Evolutionary conservation across 805 yeast genomes (phyloP), one percentile per base, ranked within the genome.

Genomic region (Candida sphagnicola): DNA sequence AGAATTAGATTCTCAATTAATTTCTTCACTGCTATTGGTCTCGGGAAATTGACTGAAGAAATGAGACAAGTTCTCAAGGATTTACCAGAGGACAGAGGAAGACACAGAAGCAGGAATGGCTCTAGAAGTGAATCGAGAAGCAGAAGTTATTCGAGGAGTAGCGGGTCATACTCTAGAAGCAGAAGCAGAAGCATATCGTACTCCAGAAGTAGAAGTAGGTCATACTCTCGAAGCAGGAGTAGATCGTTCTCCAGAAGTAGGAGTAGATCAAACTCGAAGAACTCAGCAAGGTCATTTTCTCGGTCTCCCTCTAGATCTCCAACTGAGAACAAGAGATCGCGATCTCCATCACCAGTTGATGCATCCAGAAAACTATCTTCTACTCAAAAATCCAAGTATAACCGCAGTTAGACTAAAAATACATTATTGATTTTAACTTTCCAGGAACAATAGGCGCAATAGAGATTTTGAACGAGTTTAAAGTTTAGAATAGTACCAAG

Each of bases 21-120:
- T 54, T 91, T 74, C 56, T 91, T 91, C 59, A 91, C 97, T 0
- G 96, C 97, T 1, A 88, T 91, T 44, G 95, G 95, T 0, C 57
- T 91, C 35, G 97, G 97, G 32, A 72, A 74, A 2, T 56, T 91
- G 41, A 90, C 98, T 0, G 95, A 87, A 28, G 75, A 66, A 1
- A 84, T 90, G 95, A 75, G 98, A 61, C 72, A 66, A 4, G 67
- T 62, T 12, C 57, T 81, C 41, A 53, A 60, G 38, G 47, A 49
- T 13, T 48, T 69, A 24, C 59, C 70, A 4, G 51, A 49, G 15
- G 41, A 40, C 4, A 23, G 37, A 28, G 35, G 36, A 28, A 8
- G 21, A 35, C 29, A 28, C 18, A 39, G 12, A 31, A 39, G 5
- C 34, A 45, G 31, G 44, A 46, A 2, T 30, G 48, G 30, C 18